Evolutionary conservation across 805 yeast genomes (phyloP).

Genomic region (Limtongia smithiae): DNA sequence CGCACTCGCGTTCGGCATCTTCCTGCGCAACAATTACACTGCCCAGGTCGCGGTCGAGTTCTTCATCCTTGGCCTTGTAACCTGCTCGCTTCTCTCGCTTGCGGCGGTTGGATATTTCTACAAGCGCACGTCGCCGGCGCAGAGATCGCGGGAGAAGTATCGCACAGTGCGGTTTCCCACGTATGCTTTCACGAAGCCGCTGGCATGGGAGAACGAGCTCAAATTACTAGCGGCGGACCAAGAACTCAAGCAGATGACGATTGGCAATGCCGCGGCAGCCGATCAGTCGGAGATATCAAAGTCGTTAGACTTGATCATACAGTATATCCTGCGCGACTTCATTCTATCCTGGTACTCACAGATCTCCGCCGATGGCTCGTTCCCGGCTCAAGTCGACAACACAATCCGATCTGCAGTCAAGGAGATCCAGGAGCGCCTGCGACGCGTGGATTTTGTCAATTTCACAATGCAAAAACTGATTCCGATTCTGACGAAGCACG

Average conservation of each 20-base stretch:
- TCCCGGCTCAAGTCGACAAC: conserved; percentile 44
- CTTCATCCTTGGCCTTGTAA: conserved; percentile 12
- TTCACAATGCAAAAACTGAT: conserved; percentile 55
- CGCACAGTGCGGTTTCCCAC: conserved; percentile 23
- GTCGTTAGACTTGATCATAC: conserved; percentile 49
- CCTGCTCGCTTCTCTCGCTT: conserved; percentile 18
- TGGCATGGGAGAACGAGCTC: conserved; percentile 13
- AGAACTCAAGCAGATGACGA: conserved; percentile 15
- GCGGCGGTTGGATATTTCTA: conserved; percentile 27
- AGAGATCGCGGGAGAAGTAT: conserved; percentile 9
- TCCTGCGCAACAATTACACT: conserved; percentile 18
- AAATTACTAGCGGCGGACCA: conserved; percentile 10
- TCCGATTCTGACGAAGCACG: conserved; percentile 67
- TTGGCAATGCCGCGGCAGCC: conserved; percentile 10
- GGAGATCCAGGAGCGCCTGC: conserved; percentile 45
- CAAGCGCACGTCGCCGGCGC: conserved; percentile 21
- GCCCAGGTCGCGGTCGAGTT: conserved; percentile 22
- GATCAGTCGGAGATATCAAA: conserved; percentile 47
- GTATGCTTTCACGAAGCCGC: conserved; percentile 24
- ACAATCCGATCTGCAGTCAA: conserved; percentile 45
- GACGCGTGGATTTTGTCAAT: conserved; percentile 50
- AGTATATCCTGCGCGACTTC: conserved; percentile 50
- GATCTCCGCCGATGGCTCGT: conserved; percentile 44
- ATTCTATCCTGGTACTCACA: conserved; percentile 53
- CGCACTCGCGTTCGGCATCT: conserved; percentile 9